These are phyloP conservation scores for Ogataea siamensis DNA, from an alignment of 805 yeast species.

Conservation along the genomic window DNA sequence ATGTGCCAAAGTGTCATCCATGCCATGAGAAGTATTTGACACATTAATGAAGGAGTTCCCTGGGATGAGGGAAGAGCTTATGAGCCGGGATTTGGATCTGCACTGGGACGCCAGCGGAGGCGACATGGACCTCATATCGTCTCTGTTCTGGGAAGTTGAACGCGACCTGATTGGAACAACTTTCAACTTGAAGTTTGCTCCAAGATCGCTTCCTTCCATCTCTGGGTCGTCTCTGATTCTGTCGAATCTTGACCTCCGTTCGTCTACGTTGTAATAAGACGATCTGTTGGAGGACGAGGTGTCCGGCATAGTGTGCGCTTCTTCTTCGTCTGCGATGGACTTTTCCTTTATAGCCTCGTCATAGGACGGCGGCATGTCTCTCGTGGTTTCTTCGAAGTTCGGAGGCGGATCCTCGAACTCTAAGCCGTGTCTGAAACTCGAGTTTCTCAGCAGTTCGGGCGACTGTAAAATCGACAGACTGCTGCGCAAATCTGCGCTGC, in stretches of 20 bases:
- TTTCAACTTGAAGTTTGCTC: slow-evolving; percentile 28
- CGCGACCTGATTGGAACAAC: slow-evolving; percentile 31
- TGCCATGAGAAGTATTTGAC: slow-evolving; percentile 21
- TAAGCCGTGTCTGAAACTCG: slow-evolving; percentile 21
- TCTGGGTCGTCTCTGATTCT: slow-evolving; percentile 9
- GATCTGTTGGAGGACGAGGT: not conserved
- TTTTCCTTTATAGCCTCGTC: slow-evolving; percentile 24
- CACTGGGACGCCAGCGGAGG: slow-evolving; percentile 23
- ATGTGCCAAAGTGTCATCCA: slow-evolving; percentile 25
- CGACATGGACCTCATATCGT: slow-evolving; percentile 19
- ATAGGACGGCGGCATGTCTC: slow-evolving; percentile 31
- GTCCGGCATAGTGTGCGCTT: slow-evolving; percentile 8
- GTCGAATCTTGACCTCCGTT: slow-evolving; percentile 13
- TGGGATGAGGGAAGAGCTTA: slow-evolving; percentile 24
- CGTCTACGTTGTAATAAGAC: not conserved
- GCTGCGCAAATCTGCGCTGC: slow-evolving; percentile 28
- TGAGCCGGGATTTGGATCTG: slow-evolving; percentile 21
- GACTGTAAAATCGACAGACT: slow-evolving; percentile 6
- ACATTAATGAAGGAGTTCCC: slow-evolving; percentile 17
- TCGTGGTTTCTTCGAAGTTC: slow-evolving; percentile 26
- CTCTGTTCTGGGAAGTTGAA: slow-evolving; percentile 22
- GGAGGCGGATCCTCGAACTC: slow-evolving; percentile 30
- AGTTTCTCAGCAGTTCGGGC: slow-evolving; percentile 23
- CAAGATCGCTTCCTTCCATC: slow-evolving; percentile 24
- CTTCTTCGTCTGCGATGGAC: slow-evolving; percentile 5